phyloP scores from a whole-genome alignment of 768 basidiomycete species.

The Serendipita indica region DNA sequence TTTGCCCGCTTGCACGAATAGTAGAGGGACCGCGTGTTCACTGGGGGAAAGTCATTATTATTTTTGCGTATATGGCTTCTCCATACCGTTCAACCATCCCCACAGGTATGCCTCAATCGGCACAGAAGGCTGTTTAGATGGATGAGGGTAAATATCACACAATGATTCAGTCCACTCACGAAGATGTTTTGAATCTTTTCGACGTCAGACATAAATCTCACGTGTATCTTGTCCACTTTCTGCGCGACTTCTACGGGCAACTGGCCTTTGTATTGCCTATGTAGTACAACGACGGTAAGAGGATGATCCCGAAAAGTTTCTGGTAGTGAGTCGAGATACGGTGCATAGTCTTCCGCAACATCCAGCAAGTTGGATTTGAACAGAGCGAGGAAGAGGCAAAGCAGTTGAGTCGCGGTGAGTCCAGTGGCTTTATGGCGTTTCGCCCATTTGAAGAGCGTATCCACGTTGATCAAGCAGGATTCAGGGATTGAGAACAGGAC shows the following conservation, averaged over 20 bases:
- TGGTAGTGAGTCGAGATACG: conserved; percentile 72
- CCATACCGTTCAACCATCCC: conserved; percentile 83
- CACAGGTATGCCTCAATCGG: conserved; percentile 47
- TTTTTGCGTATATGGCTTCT: neutral
- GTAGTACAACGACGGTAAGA: conserved; percentile 49
- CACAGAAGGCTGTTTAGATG: neutral
- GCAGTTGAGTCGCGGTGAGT: conserved; percentile 50
- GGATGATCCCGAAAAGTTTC: conserved; percentile 63
- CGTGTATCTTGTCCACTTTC: neutral
- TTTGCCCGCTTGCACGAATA: conserved; percentile 37
- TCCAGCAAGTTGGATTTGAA: conserved; percentile 30
- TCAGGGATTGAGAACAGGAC: conserved; percentile 58
- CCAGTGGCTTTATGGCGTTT: conserved; percentile 20
- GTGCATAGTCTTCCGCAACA: conserved; percentile 43
- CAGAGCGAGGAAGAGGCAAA: conserved; percentile 56
- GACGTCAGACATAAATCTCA: conserved; percentile 27
- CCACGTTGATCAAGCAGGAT: conserved; percentile 52
- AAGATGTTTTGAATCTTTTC: conserved; percentile 36
- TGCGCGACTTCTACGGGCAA: conserved; percentile 10
- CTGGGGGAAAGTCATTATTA: conserved; percentile 26
- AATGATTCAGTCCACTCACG: neutral
- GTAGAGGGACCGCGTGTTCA: conserved; percentile 86
- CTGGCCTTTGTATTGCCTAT: conserved; percentile 16
- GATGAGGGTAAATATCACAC: neutral
- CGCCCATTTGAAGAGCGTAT: conserved; percentile 28